phyloP scores from a whole-genome alignment of 2,329 filamentous ascomycete species.

The Mariannaea elegans region DNA sequence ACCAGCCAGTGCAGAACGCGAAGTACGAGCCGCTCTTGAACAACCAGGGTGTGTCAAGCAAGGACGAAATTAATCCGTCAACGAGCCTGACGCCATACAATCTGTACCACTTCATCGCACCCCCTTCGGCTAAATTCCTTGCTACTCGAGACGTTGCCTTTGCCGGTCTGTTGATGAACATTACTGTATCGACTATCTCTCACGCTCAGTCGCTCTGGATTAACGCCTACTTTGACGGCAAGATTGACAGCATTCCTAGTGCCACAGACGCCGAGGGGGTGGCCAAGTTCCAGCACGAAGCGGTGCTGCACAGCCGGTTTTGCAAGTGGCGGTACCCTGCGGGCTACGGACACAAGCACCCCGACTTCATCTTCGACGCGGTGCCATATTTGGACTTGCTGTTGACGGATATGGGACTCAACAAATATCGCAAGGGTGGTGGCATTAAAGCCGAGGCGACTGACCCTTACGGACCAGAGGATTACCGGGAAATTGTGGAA shows the following conservation, averaged over 20 bases:
- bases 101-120: slow-evolving; percentile 58
- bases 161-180: slow-evolving; percentile 54
- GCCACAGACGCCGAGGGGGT: slow-evolving; percentile 45
- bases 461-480: slow-evolving; percentile 65
- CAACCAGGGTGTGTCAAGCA: slow-evolving; percentile 48
- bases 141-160: slow-evolving; percentile 54
- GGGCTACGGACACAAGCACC: slow-evolving; percentile 69
- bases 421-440: slow-evolving; percentile 63
- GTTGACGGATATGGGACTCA: slow-evolving; percentile 70
- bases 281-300: slow-evolving; percentile 58
- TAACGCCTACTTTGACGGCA: slow-evolving; percentile 65
- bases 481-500: slow-evolving; percentile 62
- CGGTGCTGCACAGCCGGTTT: slow-evolving; percentile 73
- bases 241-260: slow-evolving; percentile 35
- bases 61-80: slow-evolving; percentile 37
- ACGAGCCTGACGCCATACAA: slow-evolving; percentile 44
- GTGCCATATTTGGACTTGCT: slow-evolving; percentile 78
- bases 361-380: slow-evolving; percentile 80
- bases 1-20: slow-evolving; percentile 60
- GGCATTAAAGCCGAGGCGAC: slow-evolving; percentile 61
- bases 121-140: slow-evolving; percentile 49
- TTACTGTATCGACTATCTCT: slow-evolving; percentile 52
- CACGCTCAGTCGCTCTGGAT: slow-evolving; percentile 69
- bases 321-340: slow-evolving; percentile 74
- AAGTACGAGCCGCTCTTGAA: slow-evolving; percentile 54